These are phyloP conservation scores for Boletellus deceptivus DNA, from an alignment of 1,284 basidiomycete species.

Conservation along the genomic window DNA sequence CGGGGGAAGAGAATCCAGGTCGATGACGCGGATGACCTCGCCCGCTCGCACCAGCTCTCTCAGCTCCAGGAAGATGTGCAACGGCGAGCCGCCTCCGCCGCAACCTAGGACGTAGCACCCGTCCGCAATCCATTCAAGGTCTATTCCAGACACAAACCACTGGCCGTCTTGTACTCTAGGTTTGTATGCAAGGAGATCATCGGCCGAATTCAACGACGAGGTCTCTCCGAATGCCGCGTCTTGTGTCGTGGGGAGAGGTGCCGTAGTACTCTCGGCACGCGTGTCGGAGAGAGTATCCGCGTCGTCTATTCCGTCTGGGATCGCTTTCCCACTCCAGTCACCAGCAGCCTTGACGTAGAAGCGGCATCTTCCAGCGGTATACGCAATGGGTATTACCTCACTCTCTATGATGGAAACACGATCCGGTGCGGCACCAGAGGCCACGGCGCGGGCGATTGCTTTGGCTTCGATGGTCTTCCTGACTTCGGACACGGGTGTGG, in stretches of 20 bases:
- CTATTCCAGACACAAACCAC: slow-evolving; percentile 42
- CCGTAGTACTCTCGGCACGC: slow-evolving; percentile 8
- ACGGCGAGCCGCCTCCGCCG: slow-evolving; percentile 53
- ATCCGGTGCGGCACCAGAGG: slow-evolving; percentile 39
- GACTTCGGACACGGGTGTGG: slow-evolving; percentile 43
- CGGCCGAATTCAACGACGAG: slow-evolving; percentile 10
- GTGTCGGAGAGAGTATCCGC: slow-evolving; percentile 2
- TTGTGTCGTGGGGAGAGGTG: neutral
- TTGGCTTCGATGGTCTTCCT: slow-evolving; percentile 37
- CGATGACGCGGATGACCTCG: slow-evolving; percentile 41
- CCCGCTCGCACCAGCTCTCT: slow-evolving; percentile 49
- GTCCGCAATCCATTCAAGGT: slow-evolving; percentile 51
- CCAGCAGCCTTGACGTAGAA: slow-evolving; percentile 56
- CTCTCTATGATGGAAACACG: slow-evolving; percentile 38
- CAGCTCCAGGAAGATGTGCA: slow-evolving; percentile 46
- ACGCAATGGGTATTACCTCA: slow-evolving; percentile 38
- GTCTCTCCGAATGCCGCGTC: slow-evolving; percentile 1
- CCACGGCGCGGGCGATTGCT: slow-evolving; percentile 42
- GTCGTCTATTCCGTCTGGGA: slow-evolving; percentile 26
- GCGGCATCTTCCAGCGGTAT: slow-evolving; percentile 36
- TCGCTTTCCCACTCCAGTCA: slow-evolving; percentile 37
- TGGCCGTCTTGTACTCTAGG: slow-evolving; percentile 35
- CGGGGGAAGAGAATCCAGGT: slow-evolving; percentile 23
- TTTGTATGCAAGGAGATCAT: slow-evolving; percentile 33
- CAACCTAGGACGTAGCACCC: slow-evolving; percentile 55